Evolutionary conservation across 495 filamentous ascomycete genomes (phyloP).

Genomic region (Podospora pseudopauciseta): DNA sequence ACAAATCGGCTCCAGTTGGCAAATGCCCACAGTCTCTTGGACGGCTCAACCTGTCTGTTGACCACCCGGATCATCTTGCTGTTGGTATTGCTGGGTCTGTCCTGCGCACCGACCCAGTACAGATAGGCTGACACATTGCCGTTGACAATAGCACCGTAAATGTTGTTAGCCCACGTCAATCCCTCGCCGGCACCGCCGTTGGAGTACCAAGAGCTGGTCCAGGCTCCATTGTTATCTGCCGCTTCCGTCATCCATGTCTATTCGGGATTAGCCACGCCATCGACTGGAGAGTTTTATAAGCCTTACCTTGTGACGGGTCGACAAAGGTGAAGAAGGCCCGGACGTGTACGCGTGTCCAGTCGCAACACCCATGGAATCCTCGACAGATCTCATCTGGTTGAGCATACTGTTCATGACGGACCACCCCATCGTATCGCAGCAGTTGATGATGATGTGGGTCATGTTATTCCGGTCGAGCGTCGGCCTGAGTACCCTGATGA

Average conservation of each 20-base stretch:
- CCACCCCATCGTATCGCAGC: slow-evolving; percentile 55
- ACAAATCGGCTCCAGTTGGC: slow-evolving; percentile 45
- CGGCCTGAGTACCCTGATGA: slow-evolving; percentile 47
- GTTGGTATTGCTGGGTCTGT: slow-evolving; percentile 33
- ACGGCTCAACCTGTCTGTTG: slow-evolving; percentile 30
- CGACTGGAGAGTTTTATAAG: neutral
- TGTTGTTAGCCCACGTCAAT: slow-evolving; percentile 53
- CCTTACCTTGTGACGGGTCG: slow-evolving; percentile 29
- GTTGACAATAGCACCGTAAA: slow-evolving; percentile 42
- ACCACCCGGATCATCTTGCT: slow-evolving; percentile 41
- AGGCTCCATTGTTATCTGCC: slow-evolving; percentile 44
- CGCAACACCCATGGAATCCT: slow-evolving; percentile 38
- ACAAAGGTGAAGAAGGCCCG: slow-evolving; percentile 35
- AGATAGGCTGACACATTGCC: slow-evolving; percentile 47
- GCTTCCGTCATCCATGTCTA: slow-evolving; percentile 52
- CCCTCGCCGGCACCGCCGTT: slow-evolving; percentile 48
- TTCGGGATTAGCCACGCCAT: neutral
- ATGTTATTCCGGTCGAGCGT: slow-evolving; percentile 44
- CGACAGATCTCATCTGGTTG: slow-evolving; percentile 39
- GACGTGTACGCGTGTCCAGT: slow-evolving; percentile 49
- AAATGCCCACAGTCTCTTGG: slow-evolving; percentile 49
- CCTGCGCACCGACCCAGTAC: slow-evolving; percentile 52
- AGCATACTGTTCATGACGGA: slow-evolving; percentile 37
- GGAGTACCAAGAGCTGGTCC: slow-evolving; percentile 47
- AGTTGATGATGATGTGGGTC: slow-evolving; percentile 38